phyloP scores from a whole-genome alignment of 2,329 filamentous ascomycete genomes.

The Purpureocillium takamizusanense region DNA sequence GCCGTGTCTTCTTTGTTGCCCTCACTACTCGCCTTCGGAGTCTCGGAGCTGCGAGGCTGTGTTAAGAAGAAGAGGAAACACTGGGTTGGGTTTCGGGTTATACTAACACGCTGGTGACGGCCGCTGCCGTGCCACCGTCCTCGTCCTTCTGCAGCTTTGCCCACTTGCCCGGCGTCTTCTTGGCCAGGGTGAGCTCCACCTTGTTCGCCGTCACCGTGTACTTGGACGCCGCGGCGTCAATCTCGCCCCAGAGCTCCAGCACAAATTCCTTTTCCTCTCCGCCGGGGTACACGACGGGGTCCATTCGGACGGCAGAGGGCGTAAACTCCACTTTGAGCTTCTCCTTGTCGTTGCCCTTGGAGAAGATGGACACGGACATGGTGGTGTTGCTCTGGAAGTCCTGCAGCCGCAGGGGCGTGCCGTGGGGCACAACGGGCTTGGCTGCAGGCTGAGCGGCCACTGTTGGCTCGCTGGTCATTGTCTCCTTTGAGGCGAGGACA shows the following conservation, averaged over 20 bases:
- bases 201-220: slow-evolving; percentile 66
- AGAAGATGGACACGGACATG: slow-evolving; percentile 31
- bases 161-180: slow-evolving; percentile 64
- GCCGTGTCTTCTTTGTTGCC: not conserved
- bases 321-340: slow-evolving; percentile 27
- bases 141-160: slow-evolving; percentile 17
- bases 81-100: too few relatives aligned
- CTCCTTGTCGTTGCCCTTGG: slow-evolving; percentile 31
- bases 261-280: slow-evolving; percentile 55
- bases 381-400: slow-evolving; percentile 25
- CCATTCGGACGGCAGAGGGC: slow-evolving; percentile 15
- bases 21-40: not conserved
- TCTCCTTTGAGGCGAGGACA: not conserved
- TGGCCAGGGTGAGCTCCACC: slow-evolving; percentile 66
- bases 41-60: not conserved
- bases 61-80: too few relatives aligned
- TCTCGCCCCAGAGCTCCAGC: slow-evolving; percentile 54
- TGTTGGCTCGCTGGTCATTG: not conserved
- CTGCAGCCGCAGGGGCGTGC: slow-evolving; percentile 18
- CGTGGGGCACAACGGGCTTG: slow-evolving; percentile 12
- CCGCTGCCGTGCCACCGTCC: not conserved
- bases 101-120: too few relatives aligned
- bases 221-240: slow-evolving; percentile 53
- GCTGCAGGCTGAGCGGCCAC: slow-evolving; percentile 1
- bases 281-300: slow-evolving; percentile 22